phyloP scores from a whole-genome alignment of 139 green algal genomes.

The Nannochloris sp. region DNA sequence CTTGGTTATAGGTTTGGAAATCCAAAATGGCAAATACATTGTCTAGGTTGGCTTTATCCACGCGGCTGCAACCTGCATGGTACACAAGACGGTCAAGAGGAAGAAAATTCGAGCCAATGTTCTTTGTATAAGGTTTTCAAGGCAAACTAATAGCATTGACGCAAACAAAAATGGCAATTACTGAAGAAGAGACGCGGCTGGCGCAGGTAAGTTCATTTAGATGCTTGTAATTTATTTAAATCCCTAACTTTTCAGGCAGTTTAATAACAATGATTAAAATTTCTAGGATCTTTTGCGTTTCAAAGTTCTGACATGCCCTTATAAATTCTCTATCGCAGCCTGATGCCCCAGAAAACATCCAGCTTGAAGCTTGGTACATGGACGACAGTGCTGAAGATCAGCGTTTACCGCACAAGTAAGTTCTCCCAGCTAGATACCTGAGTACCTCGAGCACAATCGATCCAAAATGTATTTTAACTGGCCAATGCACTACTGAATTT shows the following conservation, averaged over 20 bases:
- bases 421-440: too few species aligned
- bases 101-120: too few species aligned
- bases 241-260: too few species aligned
- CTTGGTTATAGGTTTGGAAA: too few species aligned
- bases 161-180: neutral
- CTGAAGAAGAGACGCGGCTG: conserved; percentile 4
- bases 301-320: neutral
- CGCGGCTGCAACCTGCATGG: too few species aligned
- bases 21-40: too few species aligned
- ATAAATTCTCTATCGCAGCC: conserved; percentile 39
- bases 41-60: too few species aligned
- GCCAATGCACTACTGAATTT: too few species aligned
- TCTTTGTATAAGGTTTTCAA: too few species aligned
- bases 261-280: neutral
- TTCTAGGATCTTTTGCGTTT: neutral
- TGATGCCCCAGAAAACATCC: conserved; percentile 28
- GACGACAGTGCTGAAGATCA: conserved; percentile 66
- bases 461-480: too few species aligned
- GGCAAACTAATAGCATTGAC: neutral
- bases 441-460: too few species aligned
- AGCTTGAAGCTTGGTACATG: conserved; percentile 85
- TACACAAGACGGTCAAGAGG: too few species aligned
- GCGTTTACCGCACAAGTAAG: conserved; percentile 57
- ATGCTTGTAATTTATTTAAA: neutral
- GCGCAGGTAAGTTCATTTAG: conserved; percentile 33